A percentile compares a stretch with the other conserved stretches of the same genome.
Conservation (phyloP, 1,284 basidiomycete species). For the Fomitopsis betulina region DNA sequence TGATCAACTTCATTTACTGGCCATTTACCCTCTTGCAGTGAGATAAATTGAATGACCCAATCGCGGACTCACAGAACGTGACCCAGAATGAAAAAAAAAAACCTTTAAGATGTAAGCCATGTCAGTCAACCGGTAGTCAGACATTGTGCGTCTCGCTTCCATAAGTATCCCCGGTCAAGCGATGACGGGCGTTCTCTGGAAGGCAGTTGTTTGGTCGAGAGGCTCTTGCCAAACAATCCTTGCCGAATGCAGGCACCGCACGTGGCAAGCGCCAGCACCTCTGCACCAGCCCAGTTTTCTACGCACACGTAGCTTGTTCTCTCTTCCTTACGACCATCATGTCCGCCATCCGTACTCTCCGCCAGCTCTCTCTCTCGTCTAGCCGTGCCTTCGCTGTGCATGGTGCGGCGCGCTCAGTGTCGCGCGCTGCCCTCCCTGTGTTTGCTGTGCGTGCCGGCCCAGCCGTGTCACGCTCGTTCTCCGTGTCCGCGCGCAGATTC, state of each 20-base stretch:
- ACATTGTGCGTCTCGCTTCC: no score
- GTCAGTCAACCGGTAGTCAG: no score
- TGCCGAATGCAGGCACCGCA: background rate
- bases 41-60: no score
- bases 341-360: constrained; percentile 34
- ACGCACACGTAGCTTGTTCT: constrained; percentile 2
- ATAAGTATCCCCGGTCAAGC: no score
- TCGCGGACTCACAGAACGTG: no score
- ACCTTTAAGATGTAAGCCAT: no score
- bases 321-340: constrained; percentile 18
- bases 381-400: constrained; percentile 30
- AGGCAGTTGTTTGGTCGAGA: constrained; percentile 21
- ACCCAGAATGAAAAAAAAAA: no score
- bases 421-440: constrained; percentile 19
- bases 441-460: constrained; percentile 22
- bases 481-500: constrained; percentile 45
- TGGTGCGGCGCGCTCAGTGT: constrained; percentile 21
- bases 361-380: constrained; percentile 31
- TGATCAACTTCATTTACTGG: no score
- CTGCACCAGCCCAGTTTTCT: background rate
- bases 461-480: constrained; percentile 46
- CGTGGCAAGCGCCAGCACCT: background rate
- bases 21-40: no score
- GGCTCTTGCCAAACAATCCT: constrained; percentile 22
- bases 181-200: background rate